phyloP scores from a whole-genome alignment of 257 asterid species.

The Rauvolfia tetraphylla region DNA sequence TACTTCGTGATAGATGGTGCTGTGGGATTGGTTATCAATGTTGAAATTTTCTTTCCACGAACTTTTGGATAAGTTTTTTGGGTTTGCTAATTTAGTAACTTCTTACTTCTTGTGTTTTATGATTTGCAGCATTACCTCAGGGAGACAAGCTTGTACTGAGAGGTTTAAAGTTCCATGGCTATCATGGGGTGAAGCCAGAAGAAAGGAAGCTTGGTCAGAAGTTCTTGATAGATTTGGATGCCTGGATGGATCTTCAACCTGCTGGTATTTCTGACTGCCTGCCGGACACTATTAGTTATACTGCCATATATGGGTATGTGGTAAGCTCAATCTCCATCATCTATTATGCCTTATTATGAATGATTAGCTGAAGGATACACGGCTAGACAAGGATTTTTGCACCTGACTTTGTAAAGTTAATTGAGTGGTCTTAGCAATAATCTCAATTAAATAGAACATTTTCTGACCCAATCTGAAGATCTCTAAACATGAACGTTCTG shows the following conservation, averaged over 20 bases:
- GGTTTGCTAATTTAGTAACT: background rate
- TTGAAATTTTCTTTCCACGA: background rate
- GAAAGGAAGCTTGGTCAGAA: slow-evolving; percentile 84
- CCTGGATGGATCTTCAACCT: slow-evolving; percentile 82
- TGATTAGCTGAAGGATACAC: too few species aligned
- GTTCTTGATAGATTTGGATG: slow-evolving; percentile 80
- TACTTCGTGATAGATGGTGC: background rate
- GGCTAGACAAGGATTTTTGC: too few species aligned
- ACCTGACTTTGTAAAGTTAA: background rate
- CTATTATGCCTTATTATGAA: background rate
- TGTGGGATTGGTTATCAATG: background rate
- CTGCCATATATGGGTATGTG: slow-evolving; percentile 70
- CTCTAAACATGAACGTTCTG: background rate
- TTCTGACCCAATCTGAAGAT: background rate
- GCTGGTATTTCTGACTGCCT: slow-evolving; percentile 71
- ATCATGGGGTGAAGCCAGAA: slow-evolving; percentile 86
- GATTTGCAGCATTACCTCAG: background rate
- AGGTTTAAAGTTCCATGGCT: slow-evolving; percentile 89
- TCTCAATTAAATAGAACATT: background rate
- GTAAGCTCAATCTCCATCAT: background rate
- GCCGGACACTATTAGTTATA: slow-evolving; percentile 73
- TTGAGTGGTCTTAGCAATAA: background rate
- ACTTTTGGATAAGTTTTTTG: background rate
- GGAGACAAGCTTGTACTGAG: slow-evolving; percentile 90
- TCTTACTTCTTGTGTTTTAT: background rate